Conservation (phyloP, 1,139 yeast genomes). For the Debaryomycetaceae sp. region DNA sequence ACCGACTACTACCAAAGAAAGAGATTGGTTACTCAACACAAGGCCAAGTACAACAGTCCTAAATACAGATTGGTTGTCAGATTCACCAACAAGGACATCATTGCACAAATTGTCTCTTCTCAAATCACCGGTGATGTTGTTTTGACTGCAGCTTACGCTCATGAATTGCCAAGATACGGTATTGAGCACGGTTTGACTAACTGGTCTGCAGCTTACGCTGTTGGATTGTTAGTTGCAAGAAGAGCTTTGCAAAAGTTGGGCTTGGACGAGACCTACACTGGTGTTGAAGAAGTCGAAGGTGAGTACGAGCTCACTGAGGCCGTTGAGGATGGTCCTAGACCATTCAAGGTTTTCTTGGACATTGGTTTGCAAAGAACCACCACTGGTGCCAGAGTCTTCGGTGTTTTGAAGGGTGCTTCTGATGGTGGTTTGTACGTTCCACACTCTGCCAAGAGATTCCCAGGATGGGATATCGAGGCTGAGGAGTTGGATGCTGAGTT, state of each 20-base stretch:
- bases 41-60: conserved; percentile 99
- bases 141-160: conserved; percentile 97
- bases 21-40: conserved; percentile 99
- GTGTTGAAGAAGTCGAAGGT: conserved; percentile 99
- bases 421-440: conserved; percentile 99
- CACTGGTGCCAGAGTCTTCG: conserved; percentile 99
- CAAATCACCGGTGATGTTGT: conserved; percentile 97
- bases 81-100: conserved; percentile 99
- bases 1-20: conserved; percentile 99
- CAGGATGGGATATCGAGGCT: conserved; percentile 99
- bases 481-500: conserved; percentile 98
- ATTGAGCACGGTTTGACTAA: conserved; percentile 98
- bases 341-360: conserved; percentile 99
- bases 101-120: conserved; percentile 95
- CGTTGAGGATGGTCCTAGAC: conserved; percentile 99
- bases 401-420: conserved; percentile 99
- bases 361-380: conserved; percentile 99
- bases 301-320: conserved; percentile 98
- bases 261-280: conserved; percentile 95
- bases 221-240: conserved; percentile 98
- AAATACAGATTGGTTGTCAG: conserved; percentile 99
- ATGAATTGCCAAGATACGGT: conserved; percentile 98
- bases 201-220: conserved; percentile 99
- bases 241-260: conserved; percentile 98
- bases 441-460: conserved; percentile 99